Base-by-base conservation (phyloP, 495 filamentous ascomycete species). In the Lichenothelia convexa region DNA sequence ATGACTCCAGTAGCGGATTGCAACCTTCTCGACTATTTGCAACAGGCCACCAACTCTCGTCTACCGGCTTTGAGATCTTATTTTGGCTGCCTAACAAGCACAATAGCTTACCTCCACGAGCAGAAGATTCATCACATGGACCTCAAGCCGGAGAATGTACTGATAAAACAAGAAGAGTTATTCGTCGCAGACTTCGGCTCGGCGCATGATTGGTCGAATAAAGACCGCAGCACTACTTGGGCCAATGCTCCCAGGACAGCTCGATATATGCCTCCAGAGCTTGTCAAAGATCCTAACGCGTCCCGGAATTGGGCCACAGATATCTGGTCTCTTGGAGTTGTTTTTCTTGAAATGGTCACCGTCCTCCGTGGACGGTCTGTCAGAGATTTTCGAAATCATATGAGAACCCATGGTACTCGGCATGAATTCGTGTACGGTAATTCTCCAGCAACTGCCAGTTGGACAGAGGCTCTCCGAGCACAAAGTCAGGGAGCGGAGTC, bases 301-400 rank as follows among this genome's bases (percentile, higher is more conserved):
- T 19, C 19, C 12, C 6, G 31, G 31, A 40, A 40, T 17, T 3
- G 13, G 24, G 4, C 29, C 5, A 21, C 16, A 16, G 38, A 40
- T 36, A 34, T 40, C 13, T 40, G 38, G 38, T 40, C 38, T 3
- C 18, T 40, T 3, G 38, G 38, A 5, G 30, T 35, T 12, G 38
- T 40, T 4, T 40, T 40, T 21, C 32, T 40, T 12, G 38, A 40
- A 18, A 22, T 40, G 30, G 19, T 18, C 24, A 27, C 24, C 24
- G 24, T 27, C 13, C 24, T 27, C n/a, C n/a, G n/a, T n/a, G n/a
- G n/a, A n/a, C n/a, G n/a, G n/a, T n/a, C n/a, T n/a, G n/a, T n/a
- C n/a, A n/a, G n/a, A n/a, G n/a, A n/a, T n/a, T n/a, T n/a, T n/a
- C n/a, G n/a, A n/a, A n/a, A n/a, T n/a, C n/a, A n/a, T n/a, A n/a